A percentile compares a stretch with the other conserved stretches of the same genome.
Conservation (phyloP, 805 yeast species). For the Blastobotrys parvus region DNA sequence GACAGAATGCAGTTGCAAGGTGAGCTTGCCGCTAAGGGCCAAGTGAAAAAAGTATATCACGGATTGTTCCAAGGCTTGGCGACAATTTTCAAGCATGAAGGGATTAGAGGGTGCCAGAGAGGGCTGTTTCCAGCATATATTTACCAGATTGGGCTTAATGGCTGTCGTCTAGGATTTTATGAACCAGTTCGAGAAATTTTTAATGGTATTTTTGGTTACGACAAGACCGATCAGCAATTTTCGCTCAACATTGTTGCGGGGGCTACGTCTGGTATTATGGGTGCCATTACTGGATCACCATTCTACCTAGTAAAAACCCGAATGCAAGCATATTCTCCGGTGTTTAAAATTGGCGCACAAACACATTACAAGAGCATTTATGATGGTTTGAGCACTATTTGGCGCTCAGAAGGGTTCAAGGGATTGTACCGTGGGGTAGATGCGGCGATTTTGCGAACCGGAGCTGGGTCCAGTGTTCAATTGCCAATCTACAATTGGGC, state of each 20-base stretch:
- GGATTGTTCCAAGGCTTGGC: constrained; percentile 81
- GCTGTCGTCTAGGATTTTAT: constrained; percentile 89
- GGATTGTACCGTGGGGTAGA: constrained; percentile 89
- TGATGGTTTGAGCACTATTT: constrained; percentile 61
- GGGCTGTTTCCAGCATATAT: constrained; percentile 84
- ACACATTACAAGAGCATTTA: constrained; percentile 68
- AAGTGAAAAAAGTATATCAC: constrained; percentile 51
- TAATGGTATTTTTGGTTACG: constrained; percentile 49
- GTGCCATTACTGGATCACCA: constrained; percentile 87
- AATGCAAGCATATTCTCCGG: constrained; percentile 84
- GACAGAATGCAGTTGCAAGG: constrained; percentile 90
- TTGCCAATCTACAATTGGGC: constrained; percentile 80
- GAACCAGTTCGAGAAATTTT: constrained; percentile 69
- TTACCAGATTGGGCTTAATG: constrained; percentile 86
- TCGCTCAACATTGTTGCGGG: constrained; percentile 72
- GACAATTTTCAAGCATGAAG: constrained; percentile 70
- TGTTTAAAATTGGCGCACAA: constrained; percentile 76
- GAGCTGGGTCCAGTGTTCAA: constrained; percentile 93
- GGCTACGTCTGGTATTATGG: constrained; percentile 75
- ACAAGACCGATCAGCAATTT: constrained; percentile 38
- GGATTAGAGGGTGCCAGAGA: constrained; percentile 78
- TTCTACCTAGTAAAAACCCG: constrained; percentile 87
- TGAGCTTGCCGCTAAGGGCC: constrained; percentile 53
- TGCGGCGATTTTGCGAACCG: constrained; percentile 90
- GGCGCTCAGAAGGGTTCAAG: constrained; percentile 55